phyloP scores from a whole-genome alignment of 345 rosid species.

The Citrus australasica region DNA sequence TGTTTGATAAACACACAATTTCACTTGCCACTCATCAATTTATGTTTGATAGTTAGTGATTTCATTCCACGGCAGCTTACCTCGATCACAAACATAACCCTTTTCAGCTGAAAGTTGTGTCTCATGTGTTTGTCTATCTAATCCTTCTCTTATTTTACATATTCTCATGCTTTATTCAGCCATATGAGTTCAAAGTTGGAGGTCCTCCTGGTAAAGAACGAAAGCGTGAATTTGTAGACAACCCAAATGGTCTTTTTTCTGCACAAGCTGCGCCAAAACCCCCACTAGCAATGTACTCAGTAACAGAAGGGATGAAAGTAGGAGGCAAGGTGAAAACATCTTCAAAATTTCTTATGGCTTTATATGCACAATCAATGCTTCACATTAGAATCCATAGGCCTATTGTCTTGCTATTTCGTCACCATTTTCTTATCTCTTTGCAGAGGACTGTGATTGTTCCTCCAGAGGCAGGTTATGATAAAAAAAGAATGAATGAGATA shows the following conservation, averaged over 20 bases:
- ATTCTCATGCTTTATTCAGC: conserved; percentile 35
- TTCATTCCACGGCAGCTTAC: not conserved
- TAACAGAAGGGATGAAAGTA: conserved; percentile 79
- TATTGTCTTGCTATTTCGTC: not conserved
- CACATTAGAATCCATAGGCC: not conserved
- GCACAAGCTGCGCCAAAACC: conserved; percentile 99
- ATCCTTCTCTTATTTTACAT: not conserved
- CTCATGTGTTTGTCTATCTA: not conserved
- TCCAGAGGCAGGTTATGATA: conserved; percentile 80
- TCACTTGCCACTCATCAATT: not conserved
- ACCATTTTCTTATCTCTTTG: conserved; percentile 6
- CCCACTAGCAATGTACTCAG: conserved; percentile 81
- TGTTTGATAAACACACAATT: not conserved
- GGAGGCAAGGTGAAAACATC: conserved; percentile 73
- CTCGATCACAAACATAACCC: not conserved
- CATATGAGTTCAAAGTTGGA: conserved; percentile 87
- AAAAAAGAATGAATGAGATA: conserved; percentile 88
- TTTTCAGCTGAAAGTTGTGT: not conserved
- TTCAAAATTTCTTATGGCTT: not conserved
- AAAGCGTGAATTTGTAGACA: conserved; percentile 83
- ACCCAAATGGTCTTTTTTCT: conserved; percentile 89
- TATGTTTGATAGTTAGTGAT: not conserved
- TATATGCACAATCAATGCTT: not conserved
- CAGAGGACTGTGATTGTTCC: conserved; percentile 89
- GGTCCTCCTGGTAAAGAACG: conserved; percentile 82